Base-by-base conservation (phyloP, 768 basidiomycete genomes). In the Leucosporidium creatinivorum region DNA sequence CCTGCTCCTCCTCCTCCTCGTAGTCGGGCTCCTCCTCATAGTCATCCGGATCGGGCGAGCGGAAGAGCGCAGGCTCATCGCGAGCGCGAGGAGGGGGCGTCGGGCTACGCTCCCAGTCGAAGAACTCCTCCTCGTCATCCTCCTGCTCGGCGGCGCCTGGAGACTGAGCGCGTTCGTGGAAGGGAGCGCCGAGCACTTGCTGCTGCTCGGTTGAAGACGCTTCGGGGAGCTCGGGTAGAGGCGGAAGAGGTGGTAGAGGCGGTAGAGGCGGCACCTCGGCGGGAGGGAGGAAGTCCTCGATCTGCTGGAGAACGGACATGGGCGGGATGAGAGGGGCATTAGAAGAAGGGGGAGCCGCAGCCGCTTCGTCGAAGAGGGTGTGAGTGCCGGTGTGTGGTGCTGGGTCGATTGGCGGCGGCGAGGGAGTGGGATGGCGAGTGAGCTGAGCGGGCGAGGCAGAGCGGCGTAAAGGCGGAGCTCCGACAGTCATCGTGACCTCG, bases 1-100 rank as follows among this genome's bases (percentile, higher is more conserved):
- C 89, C 0, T 84, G 86, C 52, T 84, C 84, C 3, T 84, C 81
- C 72, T 89, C 87, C 82, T 92, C 89, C 77, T 93, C 91, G 39
- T 90, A 83, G n/a, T 86, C 88, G 2, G 87, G 86, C 71, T 93
- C 91, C 83, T 79, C 77, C 39, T 44, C 39, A 3, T 44, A 44
- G 26, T 84, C 82, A 0, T 61, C 65, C 26, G 49, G 61, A 10
- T 58, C 58, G 21, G 39, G 48, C 0, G 58, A 31, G 7, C 47
- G 63, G 25, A 65, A 61, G 28, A 66, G 61, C 12, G 59, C 59
- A 13, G 72, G 66, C 12, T 39, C 39, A 21, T 26, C 13, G 23
- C 62, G 65, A 17, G 67, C 50, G 23, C 58, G 56, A 36, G 71
- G 58, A 3, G 75, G 63, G 12, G 81, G 79, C 33, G 79, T 77